Conservation (phyloP, 306 rosid genomes). For the Senna siamea region DNA sequence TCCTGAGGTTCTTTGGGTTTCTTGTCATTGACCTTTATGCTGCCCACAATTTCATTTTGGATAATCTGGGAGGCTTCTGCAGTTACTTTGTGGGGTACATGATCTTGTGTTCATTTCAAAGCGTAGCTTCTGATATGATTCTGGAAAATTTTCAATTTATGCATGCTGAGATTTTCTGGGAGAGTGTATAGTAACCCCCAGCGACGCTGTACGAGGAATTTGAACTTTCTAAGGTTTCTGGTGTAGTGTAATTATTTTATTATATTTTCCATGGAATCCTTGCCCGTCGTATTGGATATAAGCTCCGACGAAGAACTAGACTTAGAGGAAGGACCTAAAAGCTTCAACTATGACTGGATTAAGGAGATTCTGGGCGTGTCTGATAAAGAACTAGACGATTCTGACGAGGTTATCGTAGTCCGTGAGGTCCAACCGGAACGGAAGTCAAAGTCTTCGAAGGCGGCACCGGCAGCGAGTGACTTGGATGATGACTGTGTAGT, state of each 20-base stretch:
- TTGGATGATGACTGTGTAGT: constrained; percentile 70
- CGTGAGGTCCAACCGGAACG: constrained; percentile 38
- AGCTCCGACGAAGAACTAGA: constrained; percentile 61
- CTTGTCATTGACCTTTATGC: background rate
- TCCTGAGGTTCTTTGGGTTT: background rate
- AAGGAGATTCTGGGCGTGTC: constrained; percentile 44
- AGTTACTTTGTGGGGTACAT: background rate
- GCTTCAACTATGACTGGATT: constrained; percentile 46
- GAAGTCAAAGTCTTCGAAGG: constrained; percentile 43
- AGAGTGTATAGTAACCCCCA: background rate
- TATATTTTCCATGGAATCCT: constrained; percentile 38
- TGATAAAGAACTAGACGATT: constrained; percentile 36
- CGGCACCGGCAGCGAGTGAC: constrained; percentile 15
- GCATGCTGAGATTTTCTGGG: constrained; percentile 11
- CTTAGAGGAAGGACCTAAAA: constrained; percentile 20
- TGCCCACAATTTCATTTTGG: background rate
- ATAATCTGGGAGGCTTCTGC: background rate
- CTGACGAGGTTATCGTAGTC: constrained; percentile 52
- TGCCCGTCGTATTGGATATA: constrained; percentile 47
- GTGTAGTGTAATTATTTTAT: constrained; percentile 14
- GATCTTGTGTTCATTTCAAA: background rate
- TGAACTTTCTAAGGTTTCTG: constrained; percentile 2
- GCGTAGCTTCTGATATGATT: background rate
- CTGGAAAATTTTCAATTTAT: background rate
- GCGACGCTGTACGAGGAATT: background rate